Conservation (phyloP, 257 asterid genomes). For the Schizonepeta tenuifolia region DNA sequence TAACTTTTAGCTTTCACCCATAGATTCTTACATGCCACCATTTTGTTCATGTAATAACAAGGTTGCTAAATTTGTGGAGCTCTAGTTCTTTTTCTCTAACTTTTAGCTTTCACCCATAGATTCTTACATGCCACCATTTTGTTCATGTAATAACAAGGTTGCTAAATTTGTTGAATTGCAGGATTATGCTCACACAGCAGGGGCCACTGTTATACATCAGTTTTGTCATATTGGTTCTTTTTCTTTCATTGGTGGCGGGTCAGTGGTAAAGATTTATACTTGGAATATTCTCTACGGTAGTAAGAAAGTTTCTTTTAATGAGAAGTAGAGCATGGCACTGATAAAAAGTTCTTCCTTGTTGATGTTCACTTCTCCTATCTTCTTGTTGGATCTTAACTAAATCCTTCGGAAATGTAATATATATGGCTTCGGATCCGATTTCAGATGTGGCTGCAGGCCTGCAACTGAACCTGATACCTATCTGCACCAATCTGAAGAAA, state of each 20-base stretch:
- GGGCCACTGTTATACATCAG: constrained; percentile 82
- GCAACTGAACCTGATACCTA: constrained; percentile 10
- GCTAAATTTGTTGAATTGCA: constrained; percentile 41
- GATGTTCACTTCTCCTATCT: neutral
- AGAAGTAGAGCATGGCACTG: constrained; percentile 13
- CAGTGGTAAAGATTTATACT: constrained; percentile 60
- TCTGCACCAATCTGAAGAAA: neutral
- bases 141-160: constrained; percentile 29
- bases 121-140: constrained; percentile 11
- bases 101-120: constrained; percentile 14
- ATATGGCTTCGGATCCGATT: neutral
- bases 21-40: constrained; percentile 11
- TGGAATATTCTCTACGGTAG: neutral
- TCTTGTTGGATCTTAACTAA: neutral
- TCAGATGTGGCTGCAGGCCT: neutral
- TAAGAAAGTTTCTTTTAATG: constrained; percentile 7
- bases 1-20: constrained; percentile 13
- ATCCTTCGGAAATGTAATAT: neutral
- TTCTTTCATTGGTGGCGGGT: constrained; percentile 96
- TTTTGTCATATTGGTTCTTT: constrained; percentile 91
- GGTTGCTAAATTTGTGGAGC: constrained; percentile 30
- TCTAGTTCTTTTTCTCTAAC: too few relatives aligned
- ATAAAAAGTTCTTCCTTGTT: neutral
- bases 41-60: constrained; percentile 20
- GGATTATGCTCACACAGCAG: constrained; percentile 89